Base-by-base conservation (phyloP, 2,329 filamentous ascomycete species). In the Pseudopithomyces chartarum region DNA sequence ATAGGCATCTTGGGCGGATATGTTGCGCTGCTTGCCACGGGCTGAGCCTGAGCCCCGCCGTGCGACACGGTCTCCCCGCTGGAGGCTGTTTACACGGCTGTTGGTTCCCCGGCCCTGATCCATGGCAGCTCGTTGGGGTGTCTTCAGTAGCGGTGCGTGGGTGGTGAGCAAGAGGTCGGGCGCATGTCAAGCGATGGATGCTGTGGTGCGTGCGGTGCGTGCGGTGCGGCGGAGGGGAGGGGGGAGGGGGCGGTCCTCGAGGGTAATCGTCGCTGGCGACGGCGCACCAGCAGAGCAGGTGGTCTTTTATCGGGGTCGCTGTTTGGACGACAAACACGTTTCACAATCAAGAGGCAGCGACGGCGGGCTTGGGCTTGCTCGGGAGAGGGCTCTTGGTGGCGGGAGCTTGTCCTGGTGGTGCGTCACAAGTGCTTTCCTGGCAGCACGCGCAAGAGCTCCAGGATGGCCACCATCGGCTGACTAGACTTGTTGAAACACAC, bases 1-100 rank as follows among this genome's bases (percentile, higher is more conserved):
- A 79, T 96, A 97, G 72, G 92, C 93, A 78, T 97, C 92, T 67
- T 96, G 90, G 74, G 82, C 71, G 59, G 73, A 70, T 54, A 81
- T 73, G 54, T 70, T 64, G 54, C 70, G 74, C 38, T 51, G 48
- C 59, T 75, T 77, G 57, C 67, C 68, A 54, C 73, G 71, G 51
- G 73, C 73, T 45, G 73, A 76, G 55, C 69, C 65, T 7, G 70
- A 72, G 63, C 64, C 58, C 49, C 73, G 66, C 43, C 78, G 77
- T 63, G 76, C 73, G 42, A 76, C 70, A 48, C 75, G 68, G 39
- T 78, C 76, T 23, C 73, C 70, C 36, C 73, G 70, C 61, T 76
- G 74, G 56, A 80, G 67, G 58, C 76, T 81, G 74, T 77, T 77
- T 55, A 79, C 69, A 55, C 76, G 75, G 57, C 74, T 73, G 54